Evolutionary conservation across 768 basidiomycete genomes (phyloP), one percentile per base, ranked within the genome.

Genomic region (Rhodotorula toruloides): DNA sequence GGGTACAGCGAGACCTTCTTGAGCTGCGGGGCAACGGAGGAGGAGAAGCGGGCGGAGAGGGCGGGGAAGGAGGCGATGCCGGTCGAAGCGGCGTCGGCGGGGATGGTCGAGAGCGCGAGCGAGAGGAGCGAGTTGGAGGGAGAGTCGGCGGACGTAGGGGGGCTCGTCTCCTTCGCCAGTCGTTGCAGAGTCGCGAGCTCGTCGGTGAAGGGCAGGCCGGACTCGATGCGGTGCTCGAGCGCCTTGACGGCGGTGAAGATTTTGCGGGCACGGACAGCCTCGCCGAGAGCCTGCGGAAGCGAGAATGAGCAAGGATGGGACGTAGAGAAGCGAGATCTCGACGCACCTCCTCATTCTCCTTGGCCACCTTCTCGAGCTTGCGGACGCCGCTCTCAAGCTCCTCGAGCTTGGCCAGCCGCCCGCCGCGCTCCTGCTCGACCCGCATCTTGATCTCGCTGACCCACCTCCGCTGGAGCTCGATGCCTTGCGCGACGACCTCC

Each of bases 391-490:
- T 85, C 16, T 91, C 87, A 53, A 99, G 86, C 76, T 93, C 89
- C 74, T 94, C 91, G 40, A 99, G 85, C 78, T 92, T 96, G 50
- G 91, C 88, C 16, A 99, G 83, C 60, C 96, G 88, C 19, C 92
- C 92, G 22, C 91, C 91, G 49, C 96, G 91, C 78, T 99, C 96
- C 75, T 91, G 85, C 78, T 99, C 94, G 62, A 99, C 93, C 70
- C 87, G 88, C 55, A 92, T 83, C 80, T 97, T 96, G 81, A 98
- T 86, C 64, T 97, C 91, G 39, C 90, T 86, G 47, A 99, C 89
- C 93, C 94, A 98, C 59, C 90, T 84, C 55, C 92, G 86, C 76
- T 98, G 96, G 31, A 98, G 85, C 79, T 98, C 96, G 74, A 99
- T 91, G 25, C 93, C 96, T 77, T 98, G 93, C 6, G 92, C 88